Percentiles rank a stretch among this genome's conserved stretches.
Evolutionary conservation across 768 basidiomycete species (phyloP).

Genomic region (Candolleomyces efflorescens): DNA sequence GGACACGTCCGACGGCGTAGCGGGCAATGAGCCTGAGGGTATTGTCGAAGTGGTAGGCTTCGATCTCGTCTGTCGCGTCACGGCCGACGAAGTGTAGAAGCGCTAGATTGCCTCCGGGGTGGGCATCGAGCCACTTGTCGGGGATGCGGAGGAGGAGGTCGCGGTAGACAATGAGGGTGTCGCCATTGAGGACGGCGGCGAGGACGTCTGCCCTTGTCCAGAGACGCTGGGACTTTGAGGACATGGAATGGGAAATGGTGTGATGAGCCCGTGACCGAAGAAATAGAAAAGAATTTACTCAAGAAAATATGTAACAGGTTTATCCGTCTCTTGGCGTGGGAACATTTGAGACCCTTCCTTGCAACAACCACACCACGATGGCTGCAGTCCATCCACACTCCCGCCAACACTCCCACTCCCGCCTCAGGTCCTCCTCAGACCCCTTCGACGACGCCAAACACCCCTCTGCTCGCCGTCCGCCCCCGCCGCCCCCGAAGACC

Average conservation of each 20-base stretch:
- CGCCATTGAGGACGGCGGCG: conserved; percentile 67
- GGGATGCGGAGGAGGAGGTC: conserved; percentile 63
- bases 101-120: conserved; percentile 87
- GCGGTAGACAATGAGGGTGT: conserved; percentile 70
- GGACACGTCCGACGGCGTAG: conserved; percentile 70
- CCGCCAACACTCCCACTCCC: conserved; percentile 27
- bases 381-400: conserved; percentile 25
- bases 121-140: conserved; percentile 70
- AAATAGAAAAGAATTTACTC: too few species aligned
- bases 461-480: conserved; percentile 20
- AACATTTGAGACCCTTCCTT: conserved; percentile 13
- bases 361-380: conserved; percentile 23
- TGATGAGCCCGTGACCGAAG: background rate
- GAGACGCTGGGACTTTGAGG: conserved; percentile 2
- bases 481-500: conserved; percentile 34
- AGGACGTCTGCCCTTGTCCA: conserved; percentile 53
- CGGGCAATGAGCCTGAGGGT: conserved; percentile 51
- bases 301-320: background rate
- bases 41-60: conserved; percentile 77
- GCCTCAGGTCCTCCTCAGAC: conserved; percentile 46
- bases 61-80: conserved; percentile 92
- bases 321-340: conserved; percentile 25
- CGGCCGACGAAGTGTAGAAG: conserved; percentile 94
- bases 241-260: background rate
- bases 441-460: conserved; percentile 43